These are phyloP conservation scores for Diaporthe velutina DNA, from an alignment of 2,329 filamentous ascomycete genomes.

Conservation along the genomic window DNA sequence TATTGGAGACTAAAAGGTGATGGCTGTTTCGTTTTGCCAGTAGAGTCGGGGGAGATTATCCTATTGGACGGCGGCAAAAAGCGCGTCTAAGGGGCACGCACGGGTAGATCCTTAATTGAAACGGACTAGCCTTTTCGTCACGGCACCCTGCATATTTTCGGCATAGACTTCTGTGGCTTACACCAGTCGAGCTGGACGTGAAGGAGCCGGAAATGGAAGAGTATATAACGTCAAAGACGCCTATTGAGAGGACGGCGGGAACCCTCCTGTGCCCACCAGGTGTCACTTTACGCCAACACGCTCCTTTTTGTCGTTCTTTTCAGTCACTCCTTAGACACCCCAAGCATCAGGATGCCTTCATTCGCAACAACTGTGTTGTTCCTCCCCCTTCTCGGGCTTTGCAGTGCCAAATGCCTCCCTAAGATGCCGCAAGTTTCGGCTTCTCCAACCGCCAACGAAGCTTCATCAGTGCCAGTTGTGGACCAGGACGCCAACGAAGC, in stretches of 20 bases:
- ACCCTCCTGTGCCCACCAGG: neutral
- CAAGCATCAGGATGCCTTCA: slow-evolving; percentile 38
- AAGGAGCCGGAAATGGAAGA: slow-evolving; percentile 1
- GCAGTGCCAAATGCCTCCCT: slow-evolving; percentile 19
- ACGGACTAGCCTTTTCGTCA: slow-evolving; percentile 7
- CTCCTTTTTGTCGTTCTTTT: slow-evolving; percentile 12
- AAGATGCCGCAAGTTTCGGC: neutral
- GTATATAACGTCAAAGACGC: slow-evolving; percentile 8
- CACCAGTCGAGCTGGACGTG: neutral
- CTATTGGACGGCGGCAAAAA: slow-evolving; percentile 30
- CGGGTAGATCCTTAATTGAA: slow-evolving; percentile 24
- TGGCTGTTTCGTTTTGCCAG: slow-evolving; percentile 29
- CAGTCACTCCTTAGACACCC: slow-evolving; percentile 5
- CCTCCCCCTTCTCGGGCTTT: slow-evolving; percentile 21
- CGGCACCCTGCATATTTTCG: slow-evolving; percentile 29
- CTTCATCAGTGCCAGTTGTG: too few species aligned
- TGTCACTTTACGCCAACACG: slow-evolving; percentile 5
- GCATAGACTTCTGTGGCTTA: neutral
- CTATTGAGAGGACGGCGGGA: neutral
- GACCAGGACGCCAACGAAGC: neutral
- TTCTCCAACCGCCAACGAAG: neutral
- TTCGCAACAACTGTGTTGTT: slow-evolving; percentile 36
- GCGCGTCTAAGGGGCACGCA: slow-evolving; percentile 31
- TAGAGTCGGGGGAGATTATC: neutral
- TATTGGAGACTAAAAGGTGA: slow-evolving; percentile 26